These are phyloP conservation scores for Trichoderma parareesei DNA, from an alignment of 495 filamentous ascomycete genomes.

Conservation along the genomic window DNA sequence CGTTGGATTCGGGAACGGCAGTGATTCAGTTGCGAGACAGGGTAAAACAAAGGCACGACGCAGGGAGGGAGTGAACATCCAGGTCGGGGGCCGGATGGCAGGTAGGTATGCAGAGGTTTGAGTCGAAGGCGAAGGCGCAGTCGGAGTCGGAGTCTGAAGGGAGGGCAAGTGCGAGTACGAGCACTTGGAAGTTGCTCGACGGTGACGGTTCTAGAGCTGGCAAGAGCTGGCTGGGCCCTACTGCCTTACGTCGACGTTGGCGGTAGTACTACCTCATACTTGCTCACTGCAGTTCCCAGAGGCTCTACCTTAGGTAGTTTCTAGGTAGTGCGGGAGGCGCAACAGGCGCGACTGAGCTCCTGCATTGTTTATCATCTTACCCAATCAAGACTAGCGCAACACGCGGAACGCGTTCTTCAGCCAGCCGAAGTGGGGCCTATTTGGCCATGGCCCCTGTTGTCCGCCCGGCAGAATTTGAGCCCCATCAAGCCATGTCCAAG, in stretches of 20 bases:
- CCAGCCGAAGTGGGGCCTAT: background rate
- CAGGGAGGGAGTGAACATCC: constrained; percentile 6
- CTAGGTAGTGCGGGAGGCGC: background rate
- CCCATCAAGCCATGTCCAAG: background rate
- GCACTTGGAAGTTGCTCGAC: background rate
- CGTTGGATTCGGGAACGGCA: background rate
- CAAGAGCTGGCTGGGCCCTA: background rate
- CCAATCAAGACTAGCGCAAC: background rate
- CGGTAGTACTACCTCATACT: too few relatives aligned
- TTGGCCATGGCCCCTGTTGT: background rate
- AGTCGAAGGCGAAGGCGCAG: too few relatives aligned
- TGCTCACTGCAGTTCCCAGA: too few relatives aligned
- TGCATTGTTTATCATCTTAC: constrained; percentile 11
- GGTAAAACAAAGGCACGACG: background rate
- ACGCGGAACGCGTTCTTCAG: constrained; percentile 6
- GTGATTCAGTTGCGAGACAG: constrained; percentile 7
- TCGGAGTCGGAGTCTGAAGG: background rate
- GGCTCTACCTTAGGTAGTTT: background rate
- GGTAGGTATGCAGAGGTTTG: background rate
- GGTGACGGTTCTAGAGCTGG: background rate
- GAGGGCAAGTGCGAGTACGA: background rate
- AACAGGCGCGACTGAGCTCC: constrained; percentile 1
- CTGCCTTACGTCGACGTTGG: too few relatives aligned
- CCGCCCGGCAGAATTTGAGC: background rate
- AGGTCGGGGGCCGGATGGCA: background rate